Conservation (phyloP, 352 stramenopile species). For the Phytophthora palmivora region DNA sequence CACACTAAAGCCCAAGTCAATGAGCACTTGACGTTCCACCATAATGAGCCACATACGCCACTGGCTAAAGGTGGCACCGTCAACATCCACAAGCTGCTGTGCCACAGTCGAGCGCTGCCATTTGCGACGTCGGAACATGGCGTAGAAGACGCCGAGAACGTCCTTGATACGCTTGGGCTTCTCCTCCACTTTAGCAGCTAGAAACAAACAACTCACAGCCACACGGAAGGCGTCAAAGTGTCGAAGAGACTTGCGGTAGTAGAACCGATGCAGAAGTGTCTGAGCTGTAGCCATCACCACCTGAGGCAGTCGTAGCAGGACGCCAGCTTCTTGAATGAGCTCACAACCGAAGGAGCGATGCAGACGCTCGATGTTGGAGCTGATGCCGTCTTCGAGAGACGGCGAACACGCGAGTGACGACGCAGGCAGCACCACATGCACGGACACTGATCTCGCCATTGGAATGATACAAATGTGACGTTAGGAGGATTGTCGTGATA, state of each 20-base stretch:
- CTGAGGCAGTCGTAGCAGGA: slow-evolving; percentile 88
- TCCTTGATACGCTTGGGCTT: slow-evolving; percentile 82
- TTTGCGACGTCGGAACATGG: slow-evolving; percentile 80
- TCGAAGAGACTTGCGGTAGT: slow-evolving; percentile 81
- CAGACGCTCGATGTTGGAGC: slow-evolving; percentile 35
- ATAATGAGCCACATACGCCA: slow-evolving; percentile 90
- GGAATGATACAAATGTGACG: slow-evolving; percentile 19
- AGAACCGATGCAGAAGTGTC: slow-evolving; percentile 93
- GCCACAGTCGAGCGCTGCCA: slow-evolving; percentile 52
- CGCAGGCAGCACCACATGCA: slow-evolving; percentile 59
- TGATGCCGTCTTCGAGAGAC: slow-evolving; percentile 57
- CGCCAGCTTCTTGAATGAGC: slow-evolving; percentile 90
- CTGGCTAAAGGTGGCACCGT: slow-evolving; percentile 63
- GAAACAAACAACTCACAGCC: slow-evolving; percentile 88
- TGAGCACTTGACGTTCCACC: slow-evolving; percentile 91
- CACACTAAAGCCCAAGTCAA: slow-evolving; percentile 93
- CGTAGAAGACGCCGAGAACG: slow-evolving; percentile 89
- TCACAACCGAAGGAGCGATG: slow-evolving; percentile 92
- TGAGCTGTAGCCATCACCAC: slow-evolving; percentile 92
- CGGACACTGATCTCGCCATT: slow-evolving; percentile 29
- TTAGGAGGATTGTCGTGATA: slow-evolving; percentile 5
- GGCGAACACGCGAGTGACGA: slow-evolving; percentile 54
- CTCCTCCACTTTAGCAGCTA: slow-evolving; percentile 92
- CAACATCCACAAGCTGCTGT: slow-evolving; percentile 73
- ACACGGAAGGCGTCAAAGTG: slow-evolving; percentile 92